Base-by-base conservation (phyloP, 148 eudicot genomes). In the Rhododendron williamsianum region DNA sequence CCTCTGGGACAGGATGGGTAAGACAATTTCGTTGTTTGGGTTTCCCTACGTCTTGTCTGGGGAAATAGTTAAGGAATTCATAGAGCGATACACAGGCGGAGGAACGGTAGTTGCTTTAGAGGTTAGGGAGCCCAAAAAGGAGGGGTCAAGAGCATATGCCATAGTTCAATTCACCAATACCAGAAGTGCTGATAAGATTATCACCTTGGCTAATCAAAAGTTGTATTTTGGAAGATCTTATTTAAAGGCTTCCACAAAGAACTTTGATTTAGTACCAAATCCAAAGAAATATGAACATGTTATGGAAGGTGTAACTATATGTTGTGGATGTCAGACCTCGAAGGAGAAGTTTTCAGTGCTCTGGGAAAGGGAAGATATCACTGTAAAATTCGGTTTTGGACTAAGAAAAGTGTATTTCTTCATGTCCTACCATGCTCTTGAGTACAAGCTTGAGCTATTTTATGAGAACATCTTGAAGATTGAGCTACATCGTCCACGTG, bases 391-490 rank as follows among this genome's bases (percentile, higher is more conserved):
- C 52, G 79, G 88, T 52, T 87, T 87, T 87, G 83, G 86, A 48
- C 51, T 86, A 35, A 87, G 86, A 83, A 87, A 83, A 46, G n/a
- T 87, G 69, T 83, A 87, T 46, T 87, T 87, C 82, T 54, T 83
- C 79, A 4, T 83, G 15, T 43, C 76, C 25, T 10, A 67, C 49
- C 54, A 10, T 36, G n/a, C 33, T 83, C 85, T 82, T 65, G 41
- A 48, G 1, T 83, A 83, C 78, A 87, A 87, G 72, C 83, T 87
- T 35, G 86, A 87, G 78, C 86, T 93, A 36, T 82, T 88, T 43
- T 93, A 91, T 86, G 94, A 90, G 84, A 90, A 90, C 81, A 87
- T 93, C 63, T 93, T 92, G 94, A 92, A 91, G 85, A 89, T 88
- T 86, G 92, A 92, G 83, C 90, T 87, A 38, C 87, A 88, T 82